Evolutionary conservation across 345 rosid species (phyloP).

Genomic region (Corchorus capsularis): DNA sequence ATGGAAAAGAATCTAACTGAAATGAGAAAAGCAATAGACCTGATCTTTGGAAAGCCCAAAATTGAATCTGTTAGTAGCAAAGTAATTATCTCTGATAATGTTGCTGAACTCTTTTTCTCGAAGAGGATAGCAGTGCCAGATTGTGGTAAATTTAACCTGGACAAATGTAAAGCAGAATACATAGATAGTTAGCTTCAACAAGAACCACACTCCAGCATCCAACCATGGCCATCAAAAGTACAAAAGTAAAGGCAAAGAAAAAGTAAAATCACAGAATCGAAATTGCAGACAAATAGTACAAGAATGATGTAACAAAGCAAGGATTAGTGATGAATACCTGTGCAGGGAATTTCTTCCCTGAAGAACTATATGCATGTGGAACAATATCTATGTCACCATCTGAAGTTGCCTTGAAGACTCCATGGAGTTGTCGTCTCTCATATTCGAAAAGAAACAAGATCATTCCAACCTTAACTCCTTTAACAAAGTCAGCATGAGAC

Average conservation of each 20-base stretch:
- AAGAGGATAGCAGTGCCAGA: constrained; percentile 21
- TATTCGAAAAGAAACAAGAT: constrained; percentile 24
- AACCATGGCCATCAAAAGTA: neutral
- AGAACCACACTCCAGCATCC: neutral
- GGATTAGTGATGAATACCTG: constrained; percentile 18
- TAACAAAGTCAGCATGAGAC: constrained; percentile 10
- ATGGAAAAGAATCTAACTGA: neutral
- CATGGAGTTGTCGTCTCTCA: constrained; percentile 23
- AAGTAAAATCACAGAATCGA: neutral
- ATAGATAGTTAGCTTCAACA: neutral
- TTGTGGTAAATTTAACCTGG: constrained; percentile 22
- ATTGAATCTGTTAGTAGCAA: constrained; percentile 1
- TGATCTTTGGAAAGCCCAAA: constrained; percentile 23
- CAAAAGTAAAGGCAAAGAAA: neutral
- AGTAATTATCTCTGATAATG: constrained; percentile 21
- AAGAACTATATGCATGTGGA: constrained; percentile 20
- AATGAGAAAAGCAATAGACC: neutral
- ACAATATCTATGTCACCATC: constrained; percentile 18
- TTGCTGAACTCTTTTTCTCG: constrained; percentile 16
- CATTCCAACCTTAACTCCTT: constrained; percentile 25
- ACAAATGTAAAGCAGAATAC: constrained; percentile 3
- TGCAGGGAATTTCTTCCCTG: constrained; percentile 22
- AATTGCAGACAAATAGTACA: neutral
- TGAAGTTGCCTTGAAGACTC: constrained; percentile 24
- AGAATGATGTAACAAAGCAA: neutral